Percentiles rank a stretch among this genome's conserved stretches.
Conservation (phyloP, 2,329 filamentous ascomycete genomes). For the Trichoderma hamatum region DNA sequence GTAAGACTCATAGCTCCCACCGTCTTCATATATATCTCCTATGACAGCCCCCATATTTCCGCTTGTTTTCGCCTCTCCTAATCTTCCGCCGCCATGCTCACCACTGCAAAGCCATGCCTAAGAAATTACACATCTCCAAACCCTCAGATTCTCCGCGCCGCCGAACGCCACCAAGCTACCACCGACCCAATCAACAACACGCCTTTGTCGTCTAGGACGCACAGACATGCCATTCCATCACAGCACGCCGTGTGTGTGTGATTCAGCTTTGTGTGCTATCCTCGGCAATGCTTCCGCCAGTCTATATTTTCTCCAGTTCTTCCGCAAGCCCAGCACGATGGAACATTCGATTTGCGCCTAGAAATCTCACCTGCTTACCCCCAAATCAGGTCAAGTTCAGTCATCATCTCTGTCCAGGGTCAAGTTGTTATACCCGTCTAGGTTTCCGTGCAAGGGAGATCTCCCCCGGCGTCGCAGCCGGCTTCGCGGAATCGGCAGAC, state of each 20-base stretch:
- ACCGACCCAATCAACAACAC: not conserved
- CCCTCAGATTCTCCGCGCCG: not conserved
- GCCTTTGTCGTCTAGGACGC: not conserved
- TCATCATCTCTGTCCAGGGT: not conserved
- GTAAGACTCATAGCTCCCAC: not conserved
- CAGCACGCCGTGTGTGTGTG: not conserved
- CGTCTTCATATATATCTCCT: not conserved
- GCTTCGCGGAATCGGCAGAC: not conserved
- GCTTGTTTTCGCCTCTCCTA: not conserved
- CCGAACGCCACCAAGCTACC: not conserved
- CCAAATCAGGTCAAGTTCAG: not conserved
- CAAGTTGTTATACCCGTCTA: not conserved
- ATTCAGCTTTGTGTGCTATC: not conserved
- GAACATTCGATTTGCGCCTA: not conserved
- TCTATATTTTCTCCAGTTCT: not conserved
- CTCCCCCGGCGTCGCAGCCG: not conserved
- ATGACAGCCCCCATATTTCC: not conserved
- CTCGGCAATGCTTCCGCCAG: not conserved
- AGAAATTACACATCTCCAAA: not conserved
- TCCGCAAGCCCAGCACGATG: not conserved
- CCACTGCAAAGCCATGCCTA: no score
- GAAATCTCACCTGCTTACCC: not conserved
- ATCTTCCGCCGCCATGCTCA: no score
- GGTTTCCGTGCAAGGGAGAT: not conserved
- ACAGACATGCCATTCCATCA: not conserved